Evolutionary conservation across 164 flowering plant species (phyloP).

Genomic region (Macadamia tetraphylla): DNA sequence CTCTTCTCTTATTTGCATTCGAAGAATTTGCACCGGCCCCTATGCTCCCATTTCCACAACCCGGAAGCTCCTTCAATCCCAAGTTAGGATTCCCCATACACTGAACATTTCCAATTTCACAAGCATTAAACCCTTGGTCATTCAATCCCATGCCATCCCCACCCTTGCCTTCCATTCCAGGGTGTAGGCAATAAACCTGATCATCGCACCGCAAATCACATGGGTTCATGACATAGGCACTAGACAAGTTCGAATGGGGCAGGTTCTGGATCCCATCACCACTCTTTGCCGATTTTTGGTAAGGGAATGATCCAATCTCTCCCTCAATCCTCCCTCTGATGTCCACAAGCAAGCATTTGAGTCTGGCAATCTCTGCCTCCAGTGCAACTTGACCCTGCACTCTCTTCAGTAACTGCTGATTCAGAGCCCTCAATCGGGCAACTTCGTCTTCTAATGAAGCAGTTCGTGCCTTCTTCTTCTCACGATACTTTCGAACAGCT

Average conservation of each 20-base stretch:
- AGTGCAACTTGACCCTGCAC: constrained; percentile 81
- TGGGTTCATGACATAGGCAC: constrained; percentile 51
- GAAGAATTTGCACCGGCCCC: constrained; percentile 25
- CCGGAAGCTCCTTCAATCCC: constrained; percentile 33
- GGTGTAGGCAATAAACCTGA: constrained; percentile 60
- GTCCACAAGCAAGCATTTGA: constrained; percentile 92
- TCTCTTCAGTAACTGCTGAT: constrained; percentile 80
- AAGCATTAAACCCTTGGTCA: constrained; percentile 46
- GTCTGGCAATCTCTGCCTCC: constrained; percentile 85
- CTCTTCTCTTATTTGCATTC: constrained; percentile 43
- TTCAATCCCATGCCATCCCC: constrained; percentile 28
- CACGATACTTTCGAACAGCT: constrained; percentile 95
- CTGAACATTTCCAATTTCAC: constrained; percentile 60
- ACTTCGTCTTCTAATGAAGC: constrained; percentile 94
- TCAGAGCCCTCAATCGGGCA: constrained; percentile 48
- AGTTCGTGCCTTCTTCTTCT: constrained; percentile 86
- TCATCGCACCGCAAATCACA: constrained; percentile 75
- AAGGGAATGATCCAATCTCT: constrained; percentile 93
- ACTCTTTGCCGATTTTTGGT: constrained; percentile 39
- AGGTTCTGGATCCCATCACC: constrained; percentile 21
- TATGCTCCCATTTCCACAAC: constrained; percentile 30
- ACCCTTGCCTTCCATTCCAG: constrained; percentile 36
- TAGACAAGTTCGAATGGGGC: constrained; percentile 20
- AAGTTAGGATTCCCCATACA: constrained; percentile 39
- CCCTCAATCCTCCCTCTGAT: constrained; percentile 97